A percentile compares a stretch with the other conserved stretches of the same genome.
phyloP scores from a whole-genome alignment of 2,329 filamentous ascomycete genomes.

The Cladosporium oxysporum region DNA sequence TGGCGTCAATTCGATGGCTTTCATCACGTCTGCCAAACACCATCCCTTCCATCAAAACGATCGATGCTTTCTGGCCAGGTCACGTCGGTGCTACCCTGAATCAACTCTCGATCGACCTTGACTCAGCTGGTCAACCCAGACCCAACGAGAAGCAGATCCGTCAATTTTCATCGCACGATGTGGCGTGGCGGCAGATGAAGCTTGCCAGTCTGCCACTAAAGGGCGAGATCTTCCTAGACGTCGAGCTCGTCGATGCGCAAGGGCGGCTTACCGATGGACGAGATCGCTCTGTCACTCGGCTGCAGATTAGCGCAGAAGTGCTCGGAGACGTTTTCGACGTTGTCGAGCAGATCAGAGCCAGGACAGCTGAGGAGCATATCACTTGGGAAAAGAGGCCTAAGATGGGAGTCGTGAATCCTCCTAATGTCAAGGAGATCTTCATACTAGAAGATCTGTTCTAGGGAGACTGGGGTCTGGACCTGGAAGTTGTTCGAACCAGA shows the following conservation, averaged over 20 bases:
- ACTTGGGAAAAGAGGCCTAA: conserved; percentile 17
- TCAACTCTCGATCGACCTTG: conserved; percentile 10
- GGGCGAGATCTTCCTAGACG: conserved; percentile 13
- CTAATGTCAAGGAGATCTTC: conserved; percentile 14
- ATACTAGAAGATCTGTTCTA: conserved; percentile 13
- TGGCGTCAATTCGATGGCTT: conserved; percentile 4
- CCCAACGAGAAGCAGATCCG: not conserved
- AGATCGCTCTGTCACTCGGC: conserved; percentile 3
- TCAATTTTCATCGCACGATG: not conserved
- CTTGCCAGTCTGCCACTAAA: conserved; percentile 10
- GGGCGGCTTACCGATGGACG: conserved; percentile 7
- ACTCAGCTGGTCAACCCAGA: not conserved
- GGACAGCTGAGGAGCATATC: conserved; percentile 8
- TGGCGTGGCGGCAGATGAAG: conserved; percentile 16
- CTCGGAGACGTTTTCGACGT: conserved; percentile 16
- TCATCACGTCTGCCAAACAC: conserved; percentile 6
- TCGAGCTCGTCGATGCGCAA: conserved; percentile 8
- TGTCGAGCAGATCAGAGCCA: conserved; percentile 5
- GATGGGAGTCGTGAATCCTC: conserved; percentile 14
- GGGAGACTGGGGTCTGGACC: not conserved
- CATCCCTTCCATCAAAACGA: conserved; percentile 7
- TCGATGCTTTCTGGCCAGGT: conserved; percentile 16
- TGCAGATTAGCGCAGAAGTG: conserved; percentile 10
- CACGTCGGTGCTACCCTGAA: conserved; percentile 7
- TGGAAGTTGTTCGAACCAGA: not conserved